These are phyloP conservation scores for Mycena venus DNA, from an alignment of 768 basidiomycete genomes.

Conservation along the genomic window DNA sequence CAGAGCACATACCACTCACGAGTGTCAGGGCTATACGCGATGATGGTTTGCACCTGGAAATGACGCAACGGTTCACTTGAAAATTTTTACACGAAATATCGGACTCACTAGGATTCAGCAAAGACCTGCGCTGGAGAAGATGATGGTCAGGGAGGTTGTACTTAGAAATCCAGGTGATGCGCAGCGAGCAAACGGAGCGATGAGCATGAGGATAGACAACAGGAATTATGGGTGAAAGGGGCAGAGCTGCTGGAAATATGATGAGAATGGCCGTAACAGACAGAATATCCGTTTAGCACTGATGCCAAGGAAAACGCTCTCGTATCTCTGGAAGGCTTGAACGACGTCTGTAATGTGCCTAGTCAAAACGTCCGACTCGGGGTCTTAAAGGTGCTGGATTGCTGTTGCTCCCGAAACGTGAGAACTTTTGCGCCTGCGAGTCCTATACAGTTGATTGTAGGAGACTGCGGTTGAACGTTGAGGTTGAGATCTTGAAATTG, in stretches of 20 bases:
- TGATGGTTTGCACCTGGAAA: no score
- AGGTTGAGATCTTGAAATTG: background rate
- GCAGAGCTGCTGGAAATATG: background rate
- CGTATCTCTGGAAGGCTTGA: background rate
- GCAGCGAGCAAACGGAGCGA: no score
- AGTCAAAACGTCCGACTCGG: background rate
- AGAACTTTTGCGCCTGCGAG: background rate
- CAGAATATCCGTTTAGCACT: background rate
- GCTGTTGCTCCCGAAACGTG: no score
- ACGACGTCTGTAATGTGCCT: background rate
- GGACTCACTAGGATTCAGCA: no score
- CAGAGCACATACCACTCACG: no score
- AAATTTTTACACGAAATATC: no score
- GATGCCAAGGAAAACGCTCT: background rate
- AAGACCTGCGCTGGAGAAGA: no score
- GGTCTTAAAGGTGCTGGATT: background rate
- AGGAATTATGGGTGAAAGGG: no score
- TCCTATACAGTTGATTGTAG: background rate
- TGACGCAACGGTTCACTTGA: background rate
- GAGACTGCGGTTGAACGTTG: background rate
- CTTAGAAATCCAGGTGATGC: no score
- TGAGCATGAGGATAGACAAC: no score
- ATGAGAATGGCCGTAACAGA: background rate
- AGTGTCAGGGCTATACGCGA: no score
- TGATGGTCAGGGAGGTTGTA: no score